A percentile compares a stretch with the other conserved stretches of the same genome.
phyloP scores from a whole-genome alignment of 345 rosid species.

The Lenwebbia sp. region DNA sequence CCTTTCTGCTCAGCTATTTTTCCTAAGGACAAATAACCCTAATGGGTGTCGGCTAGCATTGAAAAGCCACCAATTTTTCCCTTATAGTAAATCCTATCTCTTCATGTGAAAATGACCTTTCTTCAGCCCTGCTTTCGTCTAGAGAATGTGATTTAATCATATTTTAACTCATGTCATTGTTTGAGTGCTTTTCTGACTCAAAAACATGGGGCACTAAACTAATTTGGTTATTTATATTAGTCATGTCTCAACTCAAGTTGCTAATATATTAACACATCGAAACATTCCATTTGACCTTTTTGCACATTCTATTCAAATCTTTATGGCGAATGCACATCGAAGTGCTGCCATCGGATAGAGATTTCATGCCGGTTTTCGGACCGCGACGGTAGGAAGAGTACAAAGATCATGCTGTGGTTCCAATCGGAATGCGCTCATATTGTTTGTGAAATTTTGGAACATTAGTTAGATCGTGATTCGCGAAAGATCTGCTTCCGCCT shows the following conservation, averaged over 20 bases:
- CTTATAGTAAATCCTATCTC: neutral
- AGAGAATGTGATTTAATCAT: neutral
- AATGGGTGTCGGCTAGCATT: neutral
- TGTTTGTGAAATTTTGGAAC: neutral
- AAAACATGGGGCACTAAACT: neutral
- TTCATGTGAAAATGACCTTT: neutral
- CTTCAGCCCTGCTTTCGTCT: neutral
- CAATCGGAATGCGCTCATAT: neutral
- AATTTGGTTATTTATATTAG: neutral
- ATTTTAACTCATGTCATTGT: neutral
- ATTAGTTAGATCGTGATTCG: neutral
- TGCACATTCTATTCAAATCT: neutral
- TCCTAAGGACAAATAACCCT: neutral
- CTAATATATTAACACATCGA: neutral
- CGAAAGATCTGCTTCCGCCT: neutral
- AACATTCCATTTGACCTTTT: neutral
- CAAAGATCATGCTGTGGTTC: neutral
- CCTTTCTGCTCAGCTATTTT: neutral
- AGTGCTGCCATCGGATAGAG: neutral
- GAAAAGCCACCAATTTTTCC: neutral
- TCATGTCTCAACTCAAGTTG: neutral
- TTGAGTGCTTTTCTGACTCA: conserved; percentile 2
- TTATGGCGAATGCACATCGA: neutral
- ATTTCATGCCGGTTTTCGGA: neutral
- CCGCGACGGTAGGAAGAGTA: neutral